Evolutionary conservation across 2,329 filamentous ascomycete genomes (phyloP), one percentile per base, ranked within the genome.

Genomic region (Penicillium sp.): DNA sequence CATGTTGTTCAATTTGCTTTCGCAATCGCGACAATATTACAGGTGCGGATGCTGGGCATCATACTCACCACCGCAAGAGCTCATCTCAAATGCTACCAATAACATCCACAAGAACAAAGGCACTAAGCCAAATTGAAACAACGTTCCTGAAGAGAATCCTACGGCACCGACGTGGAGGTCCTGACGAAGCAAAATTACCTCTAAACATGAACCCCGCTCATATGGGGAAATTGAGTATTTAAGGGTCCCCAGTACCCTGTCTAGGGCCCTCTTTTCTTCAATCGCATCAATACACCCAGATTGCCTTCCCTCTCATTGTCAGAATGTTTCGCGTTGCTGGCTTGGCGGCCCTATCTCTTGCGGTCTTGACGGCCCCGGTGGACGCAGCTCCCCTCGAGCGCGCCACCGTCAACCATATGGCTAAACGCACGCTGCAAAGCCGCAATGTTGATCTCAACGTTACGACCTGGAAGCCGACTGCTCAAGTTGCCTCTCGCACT

Each of bases 401-500:
- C 7, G 7, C 15, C 31, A 15, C 50, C 4, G 31, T 52, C 40
- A 35, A 27, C 26, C 45, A 50, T 15, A 1, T 35, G 14, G 27
- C 52, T 23, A 35, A n/a, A 29, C 45, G 40, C 5, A 40, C 37
- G n/a, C 8, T 54, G 20, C 37, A 54, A 23, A 29, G 22, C 7
- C 52, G 52, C 2, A 18, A 22, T 44, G 46, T 42, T 12, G 52
- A 44, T 26, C 20, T 49, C 6, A 50, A 46, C 3, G 18, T 45
- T 23, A 45, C 15, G 6, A 54, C 52, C 4, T 54, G 46, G 46
- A 56, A 56, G 31, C 49, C 54, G 3, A 42, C 33, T 18, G 40
- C 40, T 15, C 33, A 23, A 1, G n/a, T 14, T 31, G 26, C 29
- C 4, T 50, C 54, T 11, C 40, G 49, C 4, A 29, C 54, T 5